Percentiles rank a stretch among this genome's conserved stretches.
phyloP scores from a whole-genome alignment of 805 yeast species.

The Priceomyces melissophilus region DNA sequence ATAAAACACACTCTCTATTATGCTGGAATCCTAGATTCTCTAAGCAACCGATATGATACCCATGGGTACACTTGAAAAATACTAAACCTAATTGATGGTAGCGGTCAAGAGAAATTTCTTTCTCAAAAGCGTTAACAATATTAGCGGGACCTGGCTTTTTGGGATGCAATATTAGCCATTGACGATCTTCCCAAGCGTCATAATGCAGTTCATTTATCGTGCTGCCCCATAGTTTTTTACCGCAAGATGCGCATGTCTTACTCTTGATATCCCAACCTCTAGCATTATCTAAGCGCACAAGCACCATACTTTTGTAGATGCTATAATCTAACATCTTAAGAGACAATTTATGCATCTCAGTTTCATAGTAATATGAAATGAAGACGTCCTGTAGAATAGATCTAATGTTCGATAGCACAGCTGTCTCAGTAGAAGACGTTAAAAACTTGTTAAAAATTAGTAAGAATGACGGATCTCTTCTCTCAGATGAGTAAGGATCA shows the following conservation, averaged over 20 bases:
- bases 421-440: conserved; percentile 42
- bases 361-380: conserved; percentile 62
- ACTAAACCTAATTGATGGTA: conserved; percentile 36
- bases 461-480: conserved; percentile 41
- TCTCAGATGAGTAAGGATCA: conserved; percentile 17
- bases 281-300: conserved; percentile 38
- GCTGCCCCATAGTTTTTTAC: conserved; percentile 68
- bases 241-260: conserved; percentile 72
- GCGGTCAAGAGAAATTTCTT: conserved; percentile 3
- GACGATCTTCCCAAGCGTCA: conserved; percentile 54
- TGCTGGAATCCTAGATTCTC: conserved; percentile 33
- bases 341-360: conserved; percentile 48
- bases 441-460: conserved; percentile 55
- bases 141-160: background rate
- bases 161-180: conserved; percentile 9
- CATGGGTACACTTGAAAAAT: conserved; percentile 64
- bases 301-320: conserved; percentile 45
- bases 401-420: conserved; percentile 58
- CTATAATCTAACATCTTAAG: conserved; percentile 55
- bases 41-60: conserved; percentile 59
- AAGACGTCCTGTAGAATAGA: conserved; percentile 61
- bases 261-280: conserved; percentile 59
- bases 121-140: background rate
- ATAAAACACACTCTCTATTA: conserved; percentile 21
- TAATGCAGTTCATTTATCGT: conserved; percentile 48